phyloP scores from a whole-genome alignment of 2,329 filamentous ascomycete species.

The Dactylella cylindrospora region DNA sequence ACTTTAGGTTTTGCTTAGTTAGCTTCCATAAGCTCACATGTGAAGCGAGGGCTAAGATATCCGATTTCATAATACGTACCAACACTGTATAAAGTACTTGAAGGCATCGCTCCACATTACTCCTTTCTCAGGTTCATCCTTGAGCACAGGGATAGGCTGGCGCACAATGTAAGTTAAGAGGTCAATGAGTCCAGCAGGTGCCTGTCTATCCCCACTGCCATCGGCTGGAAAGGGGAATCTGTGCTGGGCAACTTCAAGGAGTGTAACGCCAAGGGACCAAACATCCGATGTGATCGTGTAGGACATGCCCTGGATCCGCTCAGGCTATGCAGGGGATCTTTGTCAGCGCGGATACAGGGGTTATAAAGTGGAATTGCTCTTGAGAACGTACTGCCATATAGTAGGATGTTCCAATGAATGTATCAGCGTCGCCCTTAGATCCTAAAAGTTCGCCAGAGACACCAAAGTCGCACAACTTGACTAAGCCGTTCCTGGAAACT shows the following conservation, averaged over 20 bases:
- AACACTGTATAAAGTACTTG: constrained; percentile 99
- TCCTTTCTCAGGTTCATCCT: constrained; percentile 85
- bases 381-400: constrained; percentile 73
- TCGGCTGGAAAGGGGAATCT: constrained; percentile 97
- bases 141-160: constrained; percentile 90
- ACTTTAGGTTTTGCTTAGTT: constrained; percentile 56
- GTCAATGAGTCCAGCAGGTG: constrained; percentile 87
- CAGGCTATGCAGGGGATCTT: no score
- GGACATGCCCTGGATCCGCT: constrained; percentile 93
- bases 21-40: neutral
- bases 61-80: constrained; percentile 64
- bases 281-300: constrained; percentile 99
- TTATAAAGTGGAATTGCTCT: neutral
- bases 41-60: neutral
- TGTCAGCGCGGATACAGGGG: neutral
- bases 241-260: constrained; percentile 99
- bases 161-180: constrained; percentile 95
- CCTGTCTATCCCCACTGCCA: constrained; percentile 64
- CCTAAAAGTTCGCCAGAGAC: constrained; percentile 91
- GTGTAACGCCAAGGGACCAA: constrained; percentile 93
- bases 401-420: constrained; percentile 97
- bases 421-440: constrained; percentile 97
- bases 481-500: constrained; percentile 84
- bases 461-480: constrained; percentile 98
- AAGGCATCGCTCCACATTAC: constrained; percentile 97